Conservation (phyloP, 768 basidiomycete genomes). For the Mycena galopus region DNA sequence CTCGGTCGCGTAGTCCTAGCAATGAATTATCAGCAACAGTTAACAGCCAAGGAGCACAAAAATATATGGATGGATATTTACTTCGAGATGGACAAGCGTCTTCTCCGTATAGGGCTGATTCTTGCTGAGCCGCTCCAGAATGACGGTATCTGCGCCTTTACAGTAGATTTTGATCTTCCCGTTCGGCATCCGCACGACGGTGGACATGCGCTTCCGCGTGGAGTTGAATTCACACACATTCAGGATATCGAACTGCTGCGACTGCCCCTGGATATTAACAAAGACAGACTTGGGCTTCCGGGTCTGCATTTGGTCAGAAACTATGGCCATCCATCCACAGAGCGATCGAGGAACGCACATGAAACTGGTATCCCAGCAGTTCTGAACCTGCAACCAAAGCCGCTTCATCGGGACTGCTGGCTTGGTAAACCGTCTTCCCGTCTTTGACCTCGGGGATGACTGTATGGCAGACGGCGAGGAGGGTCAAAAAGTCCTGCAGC, state of each 20-base stretch:
- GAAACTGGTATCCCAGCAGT: constrained; percentile 91
- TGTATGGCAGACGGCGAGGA: constrained; percentile 96
- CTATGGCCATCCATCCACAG: neutral
- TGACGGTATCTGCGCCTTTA: constrained; percentile 98
- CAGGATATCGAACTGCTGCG: constrained; percentile 88
- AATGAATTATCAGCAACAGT: constrained; percentile 23
- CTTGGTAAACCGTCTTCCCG: constrained; percentile 94
- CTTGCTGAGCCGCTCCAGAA: constrained; percentile 91
- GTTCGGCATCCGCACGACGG: constrained; percentile 86
- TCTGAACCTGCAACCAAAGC: constrained; percentile 96
- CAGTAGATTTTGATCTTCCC: constrained; percentile 95
- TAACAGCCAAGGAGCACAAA: neutral
- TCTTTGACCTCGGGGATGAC: constrained; percentile 95
- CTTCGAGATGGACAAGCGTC: constrained; percentile 93
- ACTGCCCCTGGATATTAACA: constrained; percentile 79
- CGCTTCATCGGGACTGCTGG: constrained; percentile 97
- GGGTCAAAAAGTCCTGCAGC: constrained; percentile 79
- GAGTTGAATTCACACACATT: constrained; percentile 99
- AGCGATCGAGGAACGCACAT: constrained; percentile 72
- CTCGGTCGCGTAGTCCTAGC: constrained; percentile 94
- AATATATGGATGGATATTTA: constrained; percentile 48
- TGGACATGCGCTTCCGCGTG: constrained; percentile 98
- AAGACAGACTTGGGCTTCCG: constrained; percentile 98
- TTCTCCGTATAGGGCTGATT: constrained; percentile 88
- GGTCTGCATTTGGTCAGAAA: constrained; percentile 63